A percentile compares a stretch with the other conserved stretches of the same genome.
These are phyloP conservation scores for Neonectria neomacrospora DNA, from an alignment of 2,329 filamentous ascomycete genomes.

Conservation along the genomic window DNA sequence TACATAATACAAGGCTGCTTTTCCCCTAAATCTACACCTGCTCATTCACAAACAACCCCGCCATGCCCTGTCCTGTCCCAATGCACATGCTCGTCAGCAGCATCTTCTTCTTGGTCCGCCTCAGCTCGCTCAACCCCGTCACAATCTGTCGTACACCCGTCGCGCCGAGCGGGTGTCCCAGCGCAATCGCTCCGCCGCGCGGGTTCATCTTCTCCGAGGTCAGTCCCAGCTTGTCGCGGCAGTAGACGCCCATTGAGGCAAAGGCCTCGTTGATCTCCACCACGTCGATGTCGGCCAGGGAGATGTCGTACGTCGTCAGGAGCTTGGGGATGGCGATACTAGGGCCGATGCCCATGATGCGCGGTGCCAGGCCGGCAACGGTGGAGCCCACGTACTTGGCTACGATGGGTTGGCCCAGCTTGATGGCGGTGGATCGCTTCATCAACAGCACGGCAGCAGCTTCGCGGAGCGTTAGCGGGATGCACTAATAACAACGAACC, in stretches of 20 bases:
- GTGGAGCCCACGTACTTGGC: constrained; percentile 96
- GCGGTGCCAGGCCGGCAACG: constrained; percentile 86
- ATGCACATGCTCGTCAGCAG: constrained; percentile 92
- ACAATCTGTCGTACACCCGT: constrained; percentile 86
- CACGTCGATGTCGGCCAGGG: constrained; percentile 85
- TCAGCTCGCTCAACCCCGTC: constrained; percentile 86
- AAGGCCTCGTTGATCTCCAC: constrained; percentile 98
- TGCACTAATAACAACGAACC: not conserved
- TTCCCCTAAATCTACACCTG: constrained; percentile 38
- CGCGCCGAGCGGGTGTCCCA: constrained; percentile 84
- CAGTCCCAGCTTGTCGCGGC: constrained; percentile 76
- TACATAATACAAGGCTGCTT: constrained; percentile 22
- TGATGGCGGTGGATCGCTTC: constrained; percentile 90
- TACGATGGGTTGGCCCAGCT: constrained; percentile 89
- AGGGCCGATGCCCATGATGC: constrained; percentile 96
- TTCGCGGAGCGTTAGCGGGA: constrained; percentile 44
- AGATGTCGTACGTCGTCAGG: constrained; percentile 80
- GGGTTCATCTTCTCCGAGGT: constrained; percentile 83
- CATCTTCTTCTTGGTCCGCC: constrained; percentile 89
- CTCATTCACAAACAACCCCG: constrained; percentile 73
- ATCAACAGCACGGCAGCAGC: constrained; percentile 90
- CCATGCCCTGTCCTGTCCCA: constrained; percentile 76
- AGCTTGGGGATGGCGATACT: constrained; percentile 83
- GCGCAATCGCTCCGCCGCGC: constrained; percentile 82
- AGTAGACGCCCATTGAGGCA: constrained; percentile 97